Base-by-base conservation (phyloP, 2,329 filamentous ascomycete species). In the Trichoderma sp. region DNA sequence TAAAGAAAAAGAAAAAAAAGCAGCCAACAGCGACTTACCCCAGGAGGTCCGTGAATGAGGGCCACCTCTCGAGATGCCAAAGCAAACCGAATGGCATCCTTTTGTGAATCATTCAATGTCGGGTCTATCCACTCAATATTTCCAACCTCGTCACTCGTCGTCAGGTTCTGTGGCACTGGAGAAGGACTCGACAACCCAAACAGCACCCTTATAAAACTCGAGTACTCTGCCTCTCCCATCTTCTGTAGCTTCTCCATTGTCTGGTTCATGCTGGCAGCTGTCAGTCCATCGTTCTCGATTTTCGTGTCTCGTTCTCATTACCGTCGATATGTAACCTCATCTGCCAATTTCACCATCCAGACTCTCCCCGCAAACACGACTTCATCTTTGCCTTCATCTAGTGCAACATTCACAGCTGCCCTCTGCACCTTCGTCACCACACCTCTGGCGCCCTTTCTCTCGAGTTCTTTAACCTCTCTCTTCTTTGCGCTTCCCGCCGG, bases 31-130 rank as follows among this genome's bases (percentile, higher is more conserved):
- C 23, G 30, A 81, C 85, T 78, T 80, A 89, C 88, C 1, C 96
- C 96, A 1, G 96, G 96, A 0, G 96, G 96, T 0, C 96, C 96
- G 79, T 99, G 96, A 68, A 99, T 97, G 72, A 98, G 85, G 3
- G 94, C 93, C 32, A 98, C 88, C 77, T 98, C 94, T 68, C 86
- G 87, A 1, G 93, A 92, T 7, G 91, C 92, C 68, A 99, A 83
- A 0, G 95, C 94, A 78, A 98, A 99, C n/a, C 89, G 82, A 71
- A 92, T 89, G 17, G 90, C 90, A 71, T 91, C 88, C 75, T 90
- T 91, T 77, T 92, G 90, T 13, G 88, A 90, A 13, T 89, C 87
- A 76, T 92, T 92, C 26, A 92, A 82, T 17, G 83, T 85, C 17
- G 85, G 84, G 75, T 92, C 88, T 70, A 90, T 77, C 89, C 89